phyloP scores from a whole-genome alignment of 2,329 filamentous ascomycete species.

The Fusarium illudens region DNA sequence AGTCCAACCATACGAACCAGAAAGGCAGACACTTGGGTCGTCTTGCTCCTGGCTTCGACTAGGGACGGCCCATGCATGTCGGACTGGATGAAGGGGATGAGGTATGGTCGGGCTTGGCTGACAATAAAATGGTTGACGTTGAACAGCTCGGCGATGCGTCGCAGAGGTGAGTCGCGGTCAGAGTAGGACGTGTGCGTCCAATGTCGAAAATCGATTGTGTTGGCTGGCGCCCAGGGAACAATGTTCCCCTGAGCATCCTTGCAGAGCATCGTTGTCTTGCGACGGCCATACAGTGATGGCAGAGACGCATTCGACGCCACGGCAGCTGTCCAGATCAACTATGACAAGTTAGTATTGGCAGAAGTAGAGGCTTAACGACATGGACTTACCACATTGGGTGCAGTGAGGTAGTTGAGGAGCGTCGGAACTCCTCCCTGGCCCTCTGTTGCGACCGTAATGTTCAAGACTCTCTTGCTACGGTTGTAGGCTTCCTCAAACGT shows the following conservation, averaged over 20 bases:
- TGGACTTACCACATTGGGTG: constrained; percentile 83
- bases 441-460: constrained; percentile 87
- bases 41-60: constrained; percentile 65
- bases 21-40: constrained; percentile 65
- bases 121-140: constrained; percentile 97
- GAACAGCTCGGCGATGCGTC: constrained; percentile 81
- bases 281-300: constrained; percentile 70
- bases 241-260: constrained; percentile 79
- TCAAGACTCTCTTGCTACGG: constrained; percentile 84
- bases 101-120: constrained; percentile 88
- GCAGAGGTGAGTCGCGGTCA: constrained; percentile 71
- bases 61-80: constrained; percentile 80
- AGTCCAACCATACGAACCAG: constrained; percentile 74
- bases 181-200: constrained; percentile 72
- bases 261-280: constrained; percentile 73
- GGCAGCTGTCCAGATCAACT: constrained; percentile 83
- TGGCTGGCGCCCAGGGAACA: constrained; percentile 74
- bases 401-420: constrained; percentile 89
- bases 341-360: constrained; percentile 13
- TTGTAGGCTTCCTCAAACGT: constrained; percentile 94
- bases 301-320: constrained; percentile 77
- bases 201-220: constrained; percentile 70
- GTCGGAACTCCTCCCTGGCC: constrained; percentile 80
- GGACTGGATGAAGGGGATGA: constrained; percentile 84
- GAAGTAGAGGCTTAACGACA: not conserved